Conservation (phyloP, 2,329 filamentous ascomycete species). For the Fusarium denticulatum region DNA sequence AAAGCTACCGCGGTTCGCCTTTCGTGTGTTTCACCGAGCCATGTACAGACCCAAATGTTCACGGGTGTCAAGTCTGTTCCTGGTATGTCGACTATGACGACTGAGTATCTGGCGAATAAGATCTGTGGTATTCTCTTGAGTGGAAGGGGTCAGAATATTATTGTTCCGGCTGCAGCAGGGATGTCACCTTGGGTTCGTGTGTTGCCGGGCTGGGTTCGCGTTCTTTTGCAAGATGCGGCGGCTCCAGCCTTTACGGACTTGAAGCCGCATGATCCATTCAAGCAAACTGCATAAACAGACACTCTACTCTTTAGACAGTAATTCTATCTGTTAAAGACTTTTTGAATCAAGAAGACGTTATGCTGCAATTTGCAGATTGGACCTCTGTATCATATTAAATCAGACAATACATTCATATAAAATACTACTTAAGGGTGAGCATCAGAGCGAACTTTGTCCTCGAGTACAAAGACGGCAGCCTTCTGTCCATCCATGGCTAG, state of each 20-base stretch:
- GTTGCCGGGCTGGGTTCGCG: background rate
- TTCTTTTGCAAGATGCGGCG: background rate
- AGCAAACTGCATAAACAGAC: fast-evolving
- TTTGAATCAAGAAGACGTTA: background rate
- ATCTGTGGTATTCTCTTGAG: background rate
- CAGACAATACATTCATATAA: too few relatives aligned
- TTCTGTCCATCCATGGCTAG: background rate
- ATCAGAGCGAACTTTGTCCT: background rate
- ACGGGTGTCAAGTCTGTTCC: background rate
- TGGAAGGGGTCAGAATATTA: background rate
- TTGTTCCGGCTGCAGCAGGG: background rate
- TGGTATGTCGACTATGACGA: background rate
- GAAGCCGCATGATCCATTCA: background rate
- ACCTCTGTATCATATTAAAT: too few relatives aligned
- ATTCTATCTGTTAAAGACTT: background rate
- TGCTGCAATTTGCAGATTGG: too few relatives aligned
- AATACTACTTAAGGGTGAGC: background rate
- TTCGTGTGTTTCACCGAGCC: background rate
- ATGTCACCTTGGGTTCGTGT: background rate
- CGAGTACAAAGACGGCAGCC: background rate
- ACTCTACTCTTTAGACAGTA: background rate
- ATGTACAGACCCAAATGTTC: background rate
- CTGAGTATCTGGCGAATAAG: background rate
- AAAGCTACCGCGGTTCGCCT: background rate
- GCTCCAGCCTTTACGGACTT: background rate